Conservation (phyloP, 1,284 basidiomycete genomes). For the Coniferiporia weirii region DNA sequence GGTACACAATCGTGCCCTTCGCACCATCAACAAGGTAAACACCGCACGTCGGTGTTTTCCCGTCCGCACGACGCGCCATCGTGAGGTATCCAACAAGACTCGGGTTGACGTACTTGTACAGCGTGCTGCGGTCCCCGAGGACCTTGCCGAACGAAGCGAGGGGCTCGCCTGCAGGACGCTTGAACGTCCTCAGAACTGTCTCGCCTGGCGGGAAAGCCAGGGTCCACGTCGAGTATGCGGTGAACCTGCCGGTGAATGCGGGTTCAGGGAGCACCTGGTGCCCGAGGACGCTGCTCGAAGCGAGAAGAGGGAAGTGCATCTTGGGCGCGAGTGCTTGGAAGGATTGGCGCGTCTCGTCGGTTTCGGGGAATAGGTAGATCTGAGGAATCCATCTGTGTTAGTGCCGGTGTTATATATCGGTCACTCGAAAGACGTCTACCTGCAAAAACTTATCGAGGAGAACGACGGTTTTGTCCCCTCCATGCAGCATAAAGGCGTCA, state of each 20-base stretch:
- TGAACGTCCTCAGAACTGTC: slow-evolving; percentile 35
- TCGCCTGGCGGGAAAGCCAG: slow-evolving; percentile 50
- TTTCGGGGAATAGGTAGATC: slow-evolving; percentile 64
- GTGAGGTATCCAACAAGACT: slow-evolving; percentile 70
- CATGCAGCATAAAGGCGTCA: slow-evolving; percentile 52
- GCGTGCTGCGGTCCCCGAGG: slow-evolving; percentile 78
- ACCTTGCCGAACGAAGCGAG: slow-evolving; percentile 82
- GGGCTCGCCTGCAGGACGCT: slow-evolving; percentile 28
- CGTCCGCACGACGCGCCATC: slow-evolving; percentile 28
- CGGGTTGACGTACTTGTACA: slow-evolving; percentile 95
- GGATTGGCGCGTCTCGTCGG: slow-evolving; percentile 33
- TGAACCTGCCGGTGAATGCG: slow-evolving; percentile 40
- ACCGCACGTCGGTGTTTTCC: slow-evolving; percentile 39
- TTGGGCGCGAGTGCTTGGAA: slow-evolving; percentile 40
- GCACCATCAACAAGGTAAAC: slow-evolving; percentile 75
- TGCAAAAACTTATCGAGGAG: slow-evolving; percentile 66
- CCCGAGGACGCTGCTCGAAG: slow-evolving; percentile 41
- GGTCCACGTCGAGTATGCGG: slow-evolving; percentile 64
- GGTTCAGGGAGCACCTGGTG: slow-evolving; percentile 45
- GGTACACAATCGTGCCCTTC: slow-evolving; percentile 75
- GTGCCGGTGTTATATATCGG: not conserved
- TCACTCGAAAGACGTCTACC: slow-evolving; percentile 31
- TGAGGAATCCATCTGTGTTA: slow-evolving; percentile 23
- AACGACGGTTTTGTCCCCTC: slow-evolving; percentile 44
- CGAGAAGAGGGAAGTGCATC: slow-evolving; percentile 52